Conservation (phyloP, 1,284 basidiomycete species). For the Cryptococcus hybrid region DNA sequence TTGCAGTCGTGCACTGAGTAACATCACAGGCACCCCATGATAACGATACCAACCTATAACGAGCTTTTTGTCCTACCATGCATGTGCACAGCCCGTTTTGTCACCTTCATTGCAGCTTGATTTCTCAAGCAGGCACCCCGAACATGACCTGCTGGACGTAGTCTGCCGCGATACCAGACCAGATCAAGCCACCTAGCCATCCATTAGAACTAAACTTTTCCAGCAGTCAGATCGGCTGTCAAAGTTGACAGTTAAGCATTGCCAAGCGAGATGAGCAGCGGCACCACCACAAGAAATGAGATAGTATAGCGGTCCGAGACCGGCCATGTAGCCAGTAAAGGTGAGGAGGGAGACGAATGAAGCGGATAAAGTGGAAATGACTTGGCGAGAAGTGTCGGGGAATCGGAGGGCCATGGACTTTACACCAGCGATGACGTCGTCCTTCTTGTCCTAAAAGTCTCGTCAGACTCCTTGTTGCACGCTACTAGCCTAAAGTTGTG, state of each 20-base stretch:
- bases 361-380: conserved; percentile 71
- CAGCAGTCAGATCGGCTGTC: conserved; percentile 82
- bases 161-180: conserved; percentile 77
- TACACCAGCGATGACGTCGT: conserved; percentile 86
- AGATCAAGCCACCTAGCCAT: conserved; percentile 84
- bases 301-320: conserved; percentile 75
- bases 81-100: not conserved
- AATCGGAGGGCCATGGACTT: conserved; percentile 94
- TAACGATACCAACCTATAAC: not conserved
- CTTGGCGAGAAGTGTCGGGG: conserved; percentile 67
- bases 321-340: conserved; percentile 74
- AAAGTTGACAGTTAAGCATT: conserved; percentile 76
- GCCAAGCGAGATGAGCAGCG: conserved; percentile 73
- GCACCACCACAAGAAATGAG: conserved; percentile 67
- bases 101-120: not conserved
- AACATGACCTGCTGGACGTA: conserved; percentile 55
- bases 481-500: not conserved
- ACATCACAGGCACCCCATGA: conserved; percentile 17
- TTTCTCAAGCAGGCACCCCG: conserved; percentile 8
- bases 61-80: not conserved
- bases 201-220: conserved; percentile 88
- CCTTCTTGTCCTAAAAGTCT: conserved; percentile 73
- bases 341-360: conserved; percentile 73
- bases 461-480: not conserved
- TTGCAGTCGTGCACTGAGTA: not conserved